Base-by-base conservation (phyloP, 768 basidiomycete genomes). In the Pulveroboletus sp. region DNA sequence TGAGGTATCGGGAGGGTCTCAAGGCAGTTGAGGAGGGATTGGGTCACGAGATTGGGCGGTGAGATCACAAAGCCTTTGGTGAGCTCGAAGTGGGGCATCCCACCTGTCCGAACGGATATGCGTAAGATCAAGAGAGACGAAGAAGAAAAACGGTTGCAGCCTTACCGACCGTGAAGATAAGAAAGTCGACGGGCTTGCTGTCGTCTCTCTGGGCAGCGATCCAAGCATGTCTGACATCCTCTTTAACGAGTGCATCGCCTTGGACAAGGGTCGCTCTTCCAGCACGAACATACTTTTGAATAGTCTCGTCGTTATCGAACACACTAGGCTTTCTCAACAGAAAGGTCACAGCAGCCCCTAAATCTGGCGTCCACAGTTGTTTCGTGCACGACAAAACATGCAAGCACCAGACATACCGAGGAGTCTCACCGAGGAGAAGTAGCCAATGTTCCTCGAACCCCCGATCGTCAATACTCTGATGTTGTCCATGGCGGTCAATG, bases 141-240 rank as follows among this genome's bases (percentile, higher is more conserved):
- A n/a, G 17, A n/a, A 27, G 5, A 10, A 24, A 41, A 38, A 28
- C 8, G 9, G 7, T 26, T 35, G 21, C 21, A 21, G 8, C 10
- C 77, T 42, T 55, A 78, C 84, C 86, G 50, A 87, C 73, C 5
- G 83, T 77, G 67, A 80, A 86, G 9, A 87, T 54, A 17, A 86
- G 67, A 26, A 77, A 55, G 52, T 85, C 82, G 45, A 85, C 72
- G 2, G 68, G 62, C 15, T 59, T 65, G 21, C 58, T 36, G 15
- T 58, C 42, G 10, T 60, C 63, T 2, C 62, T 66, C 46, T 58
- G 51, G 0, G 63, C 65, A 1, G 74, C 71, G 5, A 70, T 60
- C 82, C 84, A 85, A 3, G 73, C 81, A 14, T 63, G 67, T 51
- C 70, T 50, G 45, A 84, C 74, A 53, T 86, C 81, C 0, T 69